A percentile compares a stretch with the other conserved stretches of the same genome.
phyloP scores from a whole-genome alignment of 1,284 basidiomycete genomes.

The Megacollybia platyphylla region DNA sequence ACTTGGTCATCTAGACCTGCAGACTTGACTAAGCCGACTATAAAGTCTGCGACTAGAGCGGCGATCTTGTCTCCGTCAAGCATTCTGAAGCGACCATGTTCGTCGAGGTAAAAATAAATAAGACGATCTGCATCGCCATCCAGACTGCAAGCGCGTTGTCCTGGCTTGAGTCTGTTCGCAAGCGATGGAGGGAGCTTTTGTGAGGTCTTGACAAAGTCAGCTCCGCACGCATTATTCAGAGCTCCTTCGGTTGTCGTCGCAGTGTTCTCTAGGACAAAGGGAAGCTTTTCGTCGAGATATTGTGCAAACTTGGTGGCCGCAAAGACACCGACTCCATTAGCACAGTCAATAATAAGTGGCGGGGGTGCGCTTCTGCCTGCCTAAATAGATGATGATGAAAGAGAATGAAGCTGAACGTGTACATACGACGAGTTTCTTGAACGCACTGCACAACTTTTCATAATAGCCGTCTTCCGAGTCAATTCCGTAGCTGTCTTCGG shows the following conservation, averaged over 20 bases:
- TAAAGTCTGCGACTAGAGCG: conserved; percentile 84
- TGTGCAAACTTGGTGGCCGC: conserved; percentile 49
- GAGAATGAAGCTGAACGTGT: conserved; percentile 1
- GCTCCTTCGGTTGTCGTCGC: conserved; percentile 54
- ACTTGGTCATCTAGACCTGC: conserved; percentile 65
- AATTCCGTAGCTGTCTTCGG: conserved; percentile 68
- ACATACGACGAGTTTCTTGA: conserved; percentile 78
- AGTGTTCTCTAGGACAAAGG: conserved; percentile 57
- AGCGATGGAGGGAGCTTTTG: conserved; percentile 77
- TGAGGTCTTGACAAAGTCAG: conserved; percentile 93
- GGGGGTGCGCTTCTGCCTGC: conserved; percentile 45
- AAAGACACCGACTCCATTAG: conserved; percentile 89
- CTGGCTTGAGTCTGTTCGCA: conserved; percentile 41
- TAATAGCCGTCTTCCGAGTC: conserved; percentile 85
- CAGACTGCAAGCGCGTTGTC: conserved; percentile 81
- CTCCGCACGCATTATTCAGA: conserved; percentile 85
- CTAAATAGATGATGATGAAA: conserved; percentile 19
- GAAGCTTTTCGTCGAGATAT: conserved; percentile 42
- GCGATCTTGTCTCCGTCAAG: conserved; percentile 99
- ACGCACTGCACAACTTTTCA: conserved; percentile 76
- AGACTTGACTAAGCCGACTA: conserved; percentile 80
- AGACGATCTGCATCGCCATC: conserved; percentile 98
- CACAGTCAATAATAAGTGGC: conserved; percentile 84
- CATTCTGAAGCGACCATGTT: conserved; percentile 73
- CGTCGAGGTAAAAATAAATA: conserved; percentile 89